These are phyloP conservation scores for Tetragonia tetragonoides DNA, from an alignment of 148 eudicot genomes.

Conservation along the genomic window DNA sequence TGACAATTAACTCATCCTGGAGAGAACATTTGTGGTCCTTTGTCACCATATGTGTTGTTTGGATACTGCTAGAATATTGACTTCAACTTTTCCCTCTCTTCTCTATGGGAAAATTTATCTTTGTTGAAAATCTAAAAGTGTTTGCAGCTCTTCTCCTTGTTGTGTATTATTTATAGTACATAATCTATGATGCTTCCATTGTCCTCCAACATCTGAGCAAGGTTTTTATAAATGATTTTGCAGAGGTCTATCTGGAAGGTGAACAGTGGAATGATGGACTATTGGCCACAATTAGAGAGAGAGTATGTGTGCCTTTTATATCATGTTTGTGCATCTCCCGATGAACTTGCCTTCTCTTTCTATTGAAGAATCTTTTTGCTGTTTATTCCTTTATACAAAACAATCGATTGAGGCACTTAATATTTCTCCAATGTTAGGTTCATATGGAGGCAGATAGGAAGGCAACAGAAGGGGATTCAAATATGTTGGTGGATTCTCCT, in stretches of 20 bases:
- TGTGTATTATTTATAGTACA: background rate
- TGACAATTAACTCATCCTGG: background rate
- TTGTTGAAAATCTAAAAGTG: background rate
- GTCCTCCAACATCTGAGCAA: constrained; percentile 3
- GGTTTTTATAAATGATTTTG: constrained; percentile 12
- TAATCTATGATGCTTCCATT: background rate
- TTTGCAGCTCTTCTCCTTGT: background rate
- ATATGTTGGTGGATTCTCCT: constrained; percentile 39
- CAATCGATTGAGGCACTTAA: constrained; percentile 14
- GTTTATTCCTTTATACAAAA: constrained; percentile 1
- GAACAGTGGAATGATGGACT: constrained; percentile 99
- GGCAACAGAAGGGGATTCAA: constrained; percentile 52
- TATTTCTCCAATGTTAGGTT: constrained; percentile 52
- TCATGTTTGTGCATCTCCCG: background rate
- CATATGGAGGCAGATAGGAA: constrained; percentile 96
- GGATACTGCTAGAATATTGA: background rate
- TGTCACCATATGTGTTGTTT: background rate
- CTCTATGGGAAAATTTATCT: background rate
- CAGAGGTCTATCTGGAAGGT: constrained; percentile 81
- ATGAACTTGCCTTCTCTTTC: background rate
- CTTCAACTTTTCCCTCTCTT: background rate
- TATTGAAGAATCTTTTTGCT: background rate
- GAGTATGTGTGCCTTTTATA: constrained; percentile 44
- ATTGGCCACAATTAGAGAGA: constrained; percentile 89
- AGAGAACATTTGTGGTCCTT: background rate